Percentiles rank a stretch among this genome's conserved stretches.
These are phyloP conservation scores for Clarireedia paspali DNA, from an alignment of 2,329 filamentous ascomycete genomes.

Conservation along the genomic window DNA sequence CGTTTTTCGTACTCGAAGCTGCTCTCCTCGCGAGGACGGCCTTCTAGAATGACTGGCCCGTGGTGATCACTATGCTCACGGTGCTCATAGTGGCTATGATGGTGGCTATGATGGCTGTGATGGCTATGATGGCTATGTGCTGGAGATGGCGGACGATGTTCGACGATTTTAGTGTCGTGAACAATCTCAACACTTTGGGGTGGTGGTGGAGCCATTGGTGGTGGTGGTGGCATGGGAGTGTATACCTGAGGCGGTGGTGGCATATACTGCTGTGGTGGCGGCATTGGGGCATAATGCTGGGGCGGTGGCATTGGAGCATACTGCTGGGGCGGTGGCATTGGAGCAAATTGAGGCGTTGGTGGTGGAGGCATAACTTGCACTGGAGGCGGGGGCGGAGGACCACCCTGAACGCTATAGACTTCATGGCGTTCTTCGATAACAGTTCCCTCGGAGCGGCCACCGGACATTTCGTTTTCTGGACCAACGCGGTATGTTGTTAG, in stretches of 20 bases:
- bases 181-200: slow-evolving; percentile 33
- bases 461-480: slow-evolving; percentile 27
- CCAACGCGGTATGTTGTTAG: slow-evolving; percentile 21
- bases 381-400: slow-evolving; percentile 20
- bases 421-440: slow-evolving; percentile 42
- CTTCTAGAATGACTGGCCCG: slow-evolving; percentile 36
- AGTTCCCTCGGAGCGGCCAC: slow-evolving; percentile 40
- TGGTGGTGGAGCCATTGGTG: slow-evolving; percentile 16
- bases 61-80: slow-evolving; percentile 23
- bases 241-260: slow-evolving; percentile 5
- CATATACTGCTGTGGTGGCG: slow-evolving; percentile 2
- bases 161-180: slow-evolving; percentile 39
- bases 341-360: slow-evolving; percentile 4
- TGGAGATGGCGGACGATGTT: slow-evolving; percentile 18
- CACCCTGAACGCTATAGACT: slow-evolving; percentile 31
- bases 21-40: slow-evolving; percentile 22
- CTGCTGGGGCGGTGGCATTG: slow-evolving; percentile 8
- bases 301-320: slow-evolving; percentile 14
- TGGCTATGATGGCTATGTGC: slow-evolving; percentile 6
- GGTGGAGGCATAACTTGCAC: slow-evolving; percentile 16
- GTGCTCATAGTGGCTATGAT: slow-evolving; percentile 15
- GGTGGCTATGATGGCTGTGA: slow-evolving; percentile 1
- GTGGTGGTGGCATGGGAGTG: slow-evolving; percentile 8
- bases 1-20: slow-evolving; percentile 17
- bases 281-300: slow-evolving; percentile 2